phyloP scores from a whole-genome alignment of 2,329 filamentous ascomycete genomes.

The Thielaviopsis euricoi region DNA sequence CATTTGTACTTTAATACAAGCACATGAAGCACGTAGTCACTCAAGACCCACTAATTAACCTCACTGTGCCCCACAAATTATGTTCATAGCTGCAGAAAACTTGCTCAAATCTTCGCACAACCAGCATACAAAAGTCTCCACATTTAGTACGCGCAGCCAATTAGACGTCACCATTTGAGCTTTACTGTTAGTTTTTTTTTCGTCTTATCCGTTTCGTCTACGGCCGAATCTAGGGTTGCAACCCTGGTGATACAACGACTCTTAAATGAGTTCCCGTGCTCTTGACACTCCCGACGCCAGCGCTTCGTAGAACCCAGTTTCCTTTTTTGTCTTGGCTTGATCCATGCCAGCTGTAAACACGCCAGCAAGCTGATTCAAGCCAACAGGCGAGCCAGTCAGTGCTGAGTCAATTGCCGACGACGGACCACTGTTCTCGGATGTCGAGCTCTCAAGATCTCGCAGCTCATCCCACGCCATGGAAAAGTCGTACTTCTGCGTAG shows the following conservation, averaged over 20 bases:
- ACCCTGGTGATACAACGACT: neutral
- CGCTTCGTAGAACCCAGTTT: neutral
- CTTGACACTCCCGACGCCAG: neutral
- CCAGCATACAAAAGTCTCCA: neutral
- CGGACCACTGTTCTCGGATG: neutral
- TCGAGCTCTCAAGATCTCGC: neutral
- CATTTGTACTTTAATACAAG: too few relatives aligned
- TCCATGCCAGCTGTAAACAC: neutral
- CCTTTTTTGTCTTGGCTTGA: neutral
- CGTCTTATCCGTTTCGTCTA: too few relatives aligned
- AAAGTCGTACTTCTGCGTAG: neutral
- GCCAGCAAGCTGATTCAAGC: neutral
- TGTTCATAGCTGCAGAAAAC: slow-evolving; percentile 19
- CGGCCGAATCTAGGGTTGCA: neutral
- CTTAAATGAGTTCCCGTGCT: neutral
- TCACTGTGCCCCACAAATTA: neutral
- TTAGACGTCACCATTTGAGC: too few relatives aligned
- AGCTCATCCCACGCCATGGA: neutral
- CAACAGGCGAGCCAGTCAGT: neutral
- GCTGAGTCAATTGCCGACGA: neutral
- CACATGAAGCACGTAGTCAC: too few relatives aligned
- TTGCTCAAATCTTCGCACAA: slow-evolving; percentile 34
- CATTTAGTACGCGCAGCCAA: neutral
- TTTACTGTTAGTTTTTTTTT: too few relatives aligned
- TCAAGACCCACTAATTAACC: neutral